Percentiles rank a stretch among this genome's conserved stretches.
phyloP scores from a whole-genome alignment of 164 flowering plant species.

The Chimonanthus praecox region DNA sequence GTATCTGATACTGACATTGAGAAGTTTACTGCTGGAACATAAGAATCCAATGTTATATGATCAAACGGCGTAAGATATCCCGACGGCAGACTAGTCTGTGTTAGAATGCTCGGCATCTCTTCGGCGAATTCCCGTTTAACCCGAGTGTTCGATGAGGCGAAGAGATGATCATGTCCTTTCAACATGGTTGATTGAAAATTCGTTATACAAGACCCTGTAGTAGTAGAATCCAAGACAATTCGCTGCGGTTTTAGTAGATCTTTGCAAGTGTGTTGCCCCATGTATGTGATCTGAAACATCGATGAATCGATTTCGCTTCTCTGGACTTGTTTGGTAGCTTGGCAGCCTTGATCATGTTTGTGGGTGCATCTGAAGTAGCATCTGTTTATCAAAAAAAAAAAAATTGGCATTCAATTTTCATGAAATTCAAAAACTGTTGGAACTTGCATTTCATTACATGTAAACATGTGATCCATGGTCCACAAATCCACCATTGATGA shows the following conservation, averaged over 20 bases:
- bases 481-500: too few relatives aligned
- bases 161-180: background rate
- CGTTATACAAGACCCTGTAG: conserved; percentile 7
- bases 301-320: conserved; percentile 22
- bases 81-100: background rate
- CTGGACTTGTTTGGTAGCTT: conserved; percentile 33
- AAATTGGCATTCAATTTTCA: background rate
- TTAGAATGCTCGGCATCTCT: background rate
- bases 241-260: conserved; percentile 17
- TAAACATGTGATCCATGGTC: too few relatives aligned
- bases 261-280: conserved; percentile 55
- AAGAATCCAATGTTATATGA: conserved; percentile 6
- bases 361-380: conserved; percentile 44
- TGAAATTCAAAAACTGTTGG: background rate
- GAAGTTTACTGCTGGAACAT: conserved; percentile 1
- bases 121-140: background rate
- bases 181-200: conserved; percentile 14
- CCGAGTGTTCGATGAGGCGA: background rate
- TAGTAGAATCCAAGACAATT: conserved; percentile 12
- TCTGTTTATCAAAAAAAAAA: conserved; percentile 15
- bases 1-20: conserved; percentile 6
- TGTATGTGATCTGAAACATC: conserved; percentile 38
- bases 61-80: conserved; percentile 13
- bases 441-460: background rate
- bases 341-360: conserved; percentile 34